Evolutionary conservation across 2,329 filamentous ascomycete genomes (phyloP), one percentile per base, ranked within the genome.

Genomic region (Fusarium ambrosium): DNA sequence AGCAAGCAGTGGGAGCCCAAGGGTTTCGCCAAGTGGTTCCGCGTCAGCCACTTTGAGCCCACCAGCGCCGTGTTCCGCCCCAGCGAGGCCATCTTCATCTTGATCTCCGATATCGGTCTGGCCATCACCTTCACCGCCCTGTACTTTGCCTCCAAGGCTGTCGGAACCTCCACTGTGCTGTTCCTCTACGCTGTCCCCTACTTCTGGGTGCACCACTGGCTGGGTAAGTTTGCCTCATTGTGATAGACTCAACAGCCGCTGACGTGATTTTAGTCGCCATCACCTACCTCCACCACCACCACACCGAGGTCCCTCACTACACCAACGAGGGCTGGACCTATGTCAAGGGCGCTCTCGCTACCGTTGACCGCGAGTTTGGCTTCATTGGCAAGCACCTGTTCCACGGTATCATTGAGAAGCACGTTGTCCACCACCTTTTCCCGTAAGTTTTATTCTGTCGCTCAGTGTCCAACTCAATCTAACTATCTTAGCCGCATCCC

Each of bases 201-300:
- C 81, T 79, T 92, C 70, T 93, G 91, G 91, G 88, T 92, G 37
- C 91, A 93, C 84, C 89, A 93, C 85, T 93, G 91, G 91, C 86
- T 93, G 64, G 87, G 88, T 90, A 83, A 77, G 87, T 53, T 53
- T n/a, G 14, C 10, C 18, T 11, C 24, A 18, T 6, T 32, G 37
- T 3, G 37, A 18, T 16, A 10, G 27, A 32, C n/a, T 48, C 62
- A 37, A 41, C 16, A 48, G 39, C 48, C 13, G 29, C 68, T 74
- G 36, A 77, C 56, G 14, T 36, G 34, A 41, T 29, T 48, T 32
- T 68, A 91, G 91, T 94, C 22, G 91, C 91, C 72, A 94, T 94
- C 80, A 94, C 92, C 58, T 94, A 93, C 83, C 90, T 94, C 22
- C 92, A 94, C 83, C 92, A 94, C 86, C 92, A 91, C 65, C 90